Evolutionary conservation across 768 basidiomycete genomes (phyloP), one percentile per base, ranked within the genome.

Genomic region (Cubamyces lactineus): DNA sequence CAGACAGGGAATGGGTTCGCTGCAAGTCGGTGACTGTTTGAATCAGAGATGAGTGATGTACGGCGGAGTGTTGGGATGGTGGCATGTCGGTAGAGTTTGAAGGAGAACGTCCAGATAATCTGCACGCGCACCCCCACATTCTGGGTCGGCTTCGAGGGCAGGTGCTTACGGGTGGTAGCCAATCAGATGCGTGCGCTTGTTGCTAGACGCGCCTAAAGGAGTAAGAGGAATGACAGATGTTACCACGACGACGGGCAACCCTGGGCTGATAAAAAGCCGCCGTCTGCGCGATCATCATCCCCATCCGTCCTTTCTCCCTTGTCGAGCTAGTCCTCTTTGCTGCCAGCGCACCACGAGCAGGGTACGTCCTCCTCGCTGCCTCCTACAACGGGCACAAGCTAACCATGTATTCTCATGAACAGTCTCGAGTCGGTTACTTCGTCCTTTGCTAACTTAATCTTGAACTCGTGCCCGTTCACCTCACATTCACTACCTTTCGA

Each of bases 321-420:
- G 57, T 65, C 72, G 73, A 73, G 69, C 67, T 72, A 70, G 76
- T 73, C 70, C 66, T 57, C 56, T 68, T 72, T 73, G 57, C 63
- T 75, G 74, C 69, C 74, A 74, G 71, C 73, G 61, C 71, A 59
- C 65, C 61, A 67, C 77, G 82, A 83, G 81, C 81, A 78, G 81
- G 73, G 81, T 82, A 38, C 64, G 79, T 74, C 56, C 12, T 47
- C 17, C 11, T 17, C 39, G 12, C n/a, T 43, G 43, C 39, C 17
- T 3, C 9, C 19, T 5, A 8, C 45, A 16, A 23, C 26, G 52
- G 26, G 21, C 53, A 13, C 26, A 2, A 1, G 23, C 21, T 53
- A n/a, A 45, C 42, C 19, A 41, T 42, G n/a, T 13, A 13, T 23
- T 9, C 65, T 41, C 48, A 11, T 11, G 9, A 3, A 30, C 68